Percentiles rank a stretch among this genome's conserved stretches.
Conservation (phyloP, 441 rosid genomes). For the Gossypium davidsonii region DNA sequence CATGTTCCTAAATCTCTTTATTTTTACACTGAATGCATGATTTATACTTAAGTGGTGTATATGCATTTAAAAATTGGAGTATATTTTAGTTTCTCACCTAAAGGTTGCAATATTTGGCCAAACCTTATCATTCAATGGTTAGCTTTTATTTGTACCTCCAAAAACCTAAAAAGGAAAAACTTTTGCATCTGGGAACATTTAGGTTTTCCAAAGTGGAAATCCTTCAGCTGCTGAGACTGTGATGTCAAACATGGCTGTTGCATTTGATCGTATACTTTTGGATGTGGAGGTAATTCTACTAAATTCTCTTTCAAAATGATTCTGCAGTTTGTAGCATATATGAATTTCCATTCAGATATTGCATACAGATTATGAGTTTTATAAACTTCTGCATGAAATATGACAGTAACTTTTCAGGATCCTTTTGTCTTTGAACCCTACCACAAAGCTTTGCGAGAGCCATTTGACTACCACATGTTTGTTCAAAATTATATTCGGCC, state of each 20-base stretch:
- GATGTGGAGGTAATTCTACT: constrained; percentile 73
- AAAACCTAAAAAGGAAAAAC: background rate
- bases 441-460: constrained; percentile 84
- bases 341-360: constrained; percentile 11
- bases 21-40: background rate
- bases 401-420: constrained; percentile 48
- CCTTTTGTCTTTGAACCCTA: constrained; percentile 71
- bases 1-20: background rate
- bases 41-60: background rate
- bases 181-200: constrained; percentile 19
- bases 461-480: constrained; percentile 90
- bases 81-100: background rate
- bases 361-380: constrained; percentile 14
- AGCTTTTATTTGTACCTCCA: background rate
- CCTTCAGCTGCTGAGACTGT: constrained; percentile 55
- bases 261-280: constrained; percentile 67
- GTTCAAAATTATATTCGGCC: constrained; percentile 93
- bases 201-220: constrained; percentile 78
- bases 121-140: background rate
- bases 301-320: constrained; percentile 18
- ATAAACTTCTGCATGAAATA: constrained; percentile 24
- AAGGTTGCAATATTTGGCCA: constrained; percentile 1
- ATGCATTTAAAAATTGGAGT: background rate
- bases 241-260: constrained; percentile 76
- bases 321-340: constrained; percentile 10